These are phyloP conservation scores for Nitzschia sp. DNA, from an alignment of 108 stramenopile species.

Conservation along the genomic window DNA sequence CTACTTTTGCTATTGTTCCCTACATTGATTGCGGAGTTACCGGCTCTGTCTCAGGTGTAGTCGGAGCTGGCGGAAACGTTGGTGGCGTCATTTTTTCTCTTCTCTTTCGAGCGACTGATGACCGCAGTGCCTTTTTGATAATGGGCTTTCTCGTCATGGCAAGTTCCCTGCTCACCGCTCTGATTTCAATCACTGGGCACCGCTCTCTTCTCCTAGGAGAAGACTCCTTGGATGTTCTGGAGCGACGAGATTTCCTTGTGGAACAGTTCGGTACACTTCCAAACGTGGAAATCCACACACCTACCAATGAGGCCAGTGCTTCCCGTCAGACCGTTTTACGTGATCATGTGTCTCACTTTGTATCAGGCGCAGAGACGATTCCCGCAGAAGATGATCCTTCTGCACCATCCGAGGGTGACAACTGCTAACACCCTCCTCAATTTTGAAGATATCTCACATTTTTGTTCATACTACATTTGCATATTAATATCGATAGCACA, in stretches of 20 bases:
- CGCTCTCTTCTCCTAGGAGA: conserved; percentile 33
- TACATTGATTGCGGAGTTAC: conserved; percentile 68
- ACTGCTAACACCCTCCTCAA: background rate
- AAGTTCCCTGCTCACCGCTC: conserved; percentile 25
- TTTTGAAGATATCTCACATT: too few species aligned
- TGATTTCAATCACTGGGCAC: conserved; percentile 51
- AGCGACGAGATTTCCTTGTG: background rate
- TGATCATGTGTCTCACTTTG: background rate
- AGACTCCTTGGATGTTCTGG: conserved; percentile 16
- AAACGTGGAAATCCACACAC: background rate
- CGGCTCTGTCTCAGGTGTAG: conserved; percentile 74
- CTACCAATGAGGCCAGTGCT: conserved; percentile 30
- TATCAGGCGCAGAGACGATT: background rate
- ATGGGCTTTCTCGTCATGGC: conserved; percentile 44
- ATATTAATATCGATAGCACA: too few species aligned
- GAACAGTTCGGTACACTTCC: conserved; percentile 10
- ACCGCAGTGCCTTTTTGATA: conserved; percentile 39
- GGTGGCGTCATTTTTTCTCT: conserved; percentile 48
- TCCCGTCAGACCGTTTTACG: background rate
- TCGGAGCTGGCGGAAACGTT: conserved; percentile 80
- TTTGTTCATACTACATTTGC: background rate
- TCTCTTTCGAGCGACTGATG: conserved; percentile 22
- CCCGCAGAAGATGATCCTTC: background rate
- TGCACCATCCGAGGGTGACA: background rate
- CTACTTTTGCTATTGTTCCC: conserved; percentile 78